Base-by-base conservation (phyloP, 2,329 filamentous ascomycete species). In the Zelopaecilomyces penicillatus region DNA sequence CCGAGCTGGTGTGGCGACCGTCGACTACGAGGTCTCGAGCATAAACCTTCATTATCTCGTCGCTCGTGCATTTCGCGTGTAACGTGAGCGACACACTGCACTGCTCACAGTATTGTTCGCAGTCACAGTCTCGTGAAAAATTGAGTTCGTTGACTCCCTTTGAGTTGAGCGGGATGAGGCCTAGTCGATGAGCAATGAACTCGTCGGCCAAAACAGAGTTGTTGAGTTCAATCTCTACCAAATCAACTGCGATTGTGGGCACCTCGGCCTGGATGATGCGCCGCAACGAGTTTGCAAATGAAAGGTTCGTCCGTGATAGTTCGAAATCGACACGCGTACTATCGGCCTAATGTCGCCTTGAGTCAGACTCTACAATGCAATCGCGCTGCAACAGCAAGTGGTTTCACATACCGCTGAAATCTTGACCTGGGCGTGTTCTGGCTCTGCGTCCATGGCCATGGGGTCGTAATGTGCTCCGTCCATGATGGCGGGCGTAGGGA, bases 121-220 rank as follows among this genome's bases (percentile, higher is more conserved):
- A 98, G 61, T 95, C 88, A 72, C 93, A 98, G 67, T 97, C 91
- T 59, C 91, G 85, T 40, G 86, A 85, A 69, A 95, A 95, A 52
- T 85, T 75, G 50, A 97, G 77, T 57, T 84, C 76, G 53, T 90
- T 86, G 56, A 91, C 83, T 60, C 87, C 85, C 59, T 87, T 86
- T 46, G 87, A 87, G 62, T 85, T 83, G 39, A 98, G 79, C 1
- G 93, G 93, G 46, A 97, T 82, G 39, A 97, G 80, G 30, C 93
- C 91, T 10, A 98, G 77, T 38, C 91, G 85, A 66, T 97, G 91
- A 40, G 87, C 85, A 54, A 98, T 83, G 66, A 97, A 95, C 67
- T 98, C 91, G 66, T 98, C 91, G 49, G 91, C 87, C 10, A 97
- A 80, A 4, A 96, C 90, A n/a, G 90, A 94, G 46, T 85, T 95